Evolutionary conservation across 176 grass and related monocot genomes (phyloP), one percentile per base, ranked within the genome.

Genomic region (Panicum miliaceum): DNA sequence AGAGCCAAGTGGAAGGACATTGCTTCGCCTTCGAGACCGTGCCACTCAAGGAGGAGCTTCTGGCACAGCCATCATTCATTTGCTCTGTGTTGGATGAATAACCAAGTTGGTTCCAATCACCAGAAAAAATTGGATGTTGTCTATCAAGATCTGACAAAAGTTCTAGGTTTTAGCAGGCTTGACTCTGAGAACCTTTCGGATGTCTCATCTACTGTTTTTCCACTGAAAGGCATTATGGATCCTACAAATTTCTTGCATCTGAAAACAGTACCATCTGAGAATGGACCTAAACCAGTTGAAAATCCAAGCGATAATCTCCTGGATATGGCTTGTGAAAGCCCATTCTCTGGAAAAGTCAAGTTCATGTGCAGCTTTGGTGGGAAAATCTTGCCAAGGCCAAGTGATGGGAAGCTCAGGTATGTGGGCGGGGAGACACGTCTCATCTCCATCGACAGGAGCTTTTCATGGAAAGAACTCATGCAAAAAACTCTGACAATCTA

Each of bases 301-400:
- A 65, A 73, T 66, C 80, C 67, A n/a, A 64, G 89, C 29, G 87
- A 87, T 15, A 88, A 78, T 56, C 54, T 85, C 19, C 88, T 60
- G 43, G 85, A 84, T 35, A 62, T 41, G 83, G 75, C 77, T 80
- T 66, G 63, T 32, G 86, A 89, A 29, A 95, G 91, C 66, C 91
- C 96, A 32, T 71, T 82, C 23, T 75, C 85, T 29, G 80, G 86
- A 4, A 96, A 92, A 79, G 84, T 92, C 75, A 99, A 99, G 53
- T 94, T 99, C 52, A 85, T 99, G 86, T 99, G 96, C 67, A 99
- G 96, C 90, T 96, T 99, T 81, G 93, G 93, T 38, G 96, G 96
- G 47, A 99, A 92, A 80, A 94, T 99, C 71, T 75, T 99, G 62
- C 93, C 93, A 18, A 86, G 96, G 78, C 96, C 93, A n/a, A 92